A percentile compares a stretch with the other conserved stretches of the same genome.
Evolutionary conservation across 1,284 basidiomycete species (phyloP).

Genomic region (Afroboletus lepidellus): DNA sequence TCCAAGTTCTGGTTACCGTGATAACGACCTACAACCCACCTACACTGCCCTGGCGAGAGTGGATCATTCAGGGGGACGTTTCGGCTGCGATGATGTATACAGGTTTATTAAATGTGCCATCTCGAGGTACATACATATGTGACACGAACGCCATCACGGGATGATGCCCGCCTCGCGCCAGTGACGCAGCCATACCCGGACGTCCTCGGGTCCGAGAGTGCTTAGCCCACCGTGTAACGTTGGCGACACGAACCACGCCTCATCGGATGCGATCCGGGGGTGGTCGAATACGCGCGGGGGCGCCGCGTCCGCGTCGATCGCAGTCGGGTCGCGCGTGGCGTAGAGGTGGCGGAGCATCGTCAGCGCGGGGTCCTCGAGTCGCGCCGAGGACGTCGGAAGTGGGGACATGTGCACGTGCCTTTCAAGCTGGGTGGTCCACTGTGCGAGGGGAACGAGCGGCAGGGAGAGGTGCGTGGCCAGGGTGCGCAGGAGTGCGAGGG

Average conservation of each 20-base stretch:
- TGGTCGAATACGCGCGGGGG: conserved; percentile 7
- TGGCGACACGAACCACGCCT: neutral
- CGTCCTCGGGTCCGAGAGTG: neutral
- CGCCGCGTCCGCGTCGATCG: neutral
- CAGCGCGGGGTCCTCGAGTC: conserved; percentile 5
- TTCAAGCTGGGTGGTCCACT: conserved; percentile 21
- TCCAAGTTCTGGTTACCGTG: too few relatives aligned
- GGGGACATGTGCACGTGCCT: conserved; percentile 2
- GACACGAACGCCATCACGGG: neutral
- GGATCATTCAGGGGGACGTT: too few relatives aligned
- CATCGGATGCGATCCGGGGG: neutral
- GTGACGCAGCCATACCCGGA: conserved; percentile 11
- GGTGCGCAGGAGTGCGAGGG: conserved; percentile 12
- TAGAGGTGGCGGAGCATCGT: conserved; percentile 13
- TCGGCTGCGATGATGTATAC: too few relatives aligned
- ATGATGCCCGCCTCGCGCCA: conserved; percentile 15
- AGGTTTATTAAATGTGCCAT: too few relatives aligned
- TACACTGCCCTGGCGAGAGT: too few relatives aligned
- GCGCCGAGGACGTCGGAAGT: neutral
- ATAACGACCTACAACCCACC: too few relatives aligned
- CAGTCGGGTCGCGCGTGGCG: neutral
- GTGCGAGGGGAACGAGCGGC: conserved; percentile 15
- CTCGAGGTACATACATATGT: too few relatives aligned
- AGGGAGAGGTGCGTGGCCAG: conserved; percentile 12
- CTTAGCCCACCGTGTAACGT: neutral